Evolutionary conservation across 345 rosid genomes (phyloP).

Genomic region (Corchorus olitorius): DNA sequence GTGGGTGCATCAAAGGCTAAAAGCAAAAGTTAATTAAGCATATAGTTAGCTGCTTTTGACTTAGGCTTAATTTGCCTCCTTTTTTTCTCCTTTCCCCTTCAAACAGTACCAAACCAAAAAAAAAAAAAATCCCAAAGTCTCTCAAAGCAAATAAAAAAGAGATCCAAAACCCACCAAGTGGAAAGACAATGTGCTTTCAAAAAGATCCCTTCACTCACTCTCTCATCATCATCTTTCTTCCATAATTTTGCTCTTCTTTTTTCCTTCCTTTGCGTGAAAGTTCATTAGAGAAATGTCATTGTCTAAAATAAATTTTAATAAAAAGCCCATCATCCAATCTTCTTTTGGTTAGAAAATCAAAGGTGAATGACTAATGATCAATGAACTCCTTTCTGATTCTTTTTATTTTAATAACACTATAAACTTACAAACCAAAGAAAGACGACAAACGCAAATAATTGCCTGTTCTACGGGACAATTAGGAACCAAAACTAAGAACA

Average conservation of each 20-base stretch:
- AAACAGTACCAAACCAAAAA: neutral
- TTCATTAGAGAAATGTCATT: conserved; percentile 23
- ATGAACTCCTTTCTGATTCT: neutral
- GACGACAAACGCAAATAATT: conserved; percentile 48
- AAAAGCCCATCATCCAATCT: conserved; percentile 2
- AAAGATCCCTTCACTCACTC: neutral
- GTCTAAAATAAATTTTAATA: neutral
- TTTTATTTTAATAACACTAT: neutral
- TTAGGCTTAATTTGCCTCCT: neutral
- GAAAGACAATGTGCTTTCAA: conserved; percentile 27
- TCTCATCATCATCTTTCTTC: neutral
- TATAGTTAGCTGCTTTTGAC: conserved; percentile 24
- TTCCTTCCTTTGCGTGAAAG: conserved; percentile 22
- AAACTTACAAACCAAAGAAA: conserved; percentile 23
- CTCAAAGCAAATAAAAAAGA: neutral
- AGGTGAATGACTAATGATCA: conserved; percentile 9
- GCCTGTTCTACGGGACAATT: conserved; percentile 38
- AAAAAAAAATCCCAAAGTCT: conserved; percentile 15
- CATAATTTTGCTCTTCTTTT: neutral
- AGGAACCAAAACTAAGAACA: conserved; percentile 25
- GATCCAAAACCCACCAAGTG: conserved; percentile 22
- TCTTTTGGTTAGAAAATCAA: conserved; percentile 10
- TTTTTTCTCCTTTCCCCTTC: neutral
- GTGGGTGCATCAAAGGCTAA: conserved; percentile 7
- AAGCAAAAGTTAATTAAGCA: conserved; percentile 19